phyloP scores from a whole-genome alignment of 768 basidiomycete genomes.

The Termitomyces sp. region DNA sequence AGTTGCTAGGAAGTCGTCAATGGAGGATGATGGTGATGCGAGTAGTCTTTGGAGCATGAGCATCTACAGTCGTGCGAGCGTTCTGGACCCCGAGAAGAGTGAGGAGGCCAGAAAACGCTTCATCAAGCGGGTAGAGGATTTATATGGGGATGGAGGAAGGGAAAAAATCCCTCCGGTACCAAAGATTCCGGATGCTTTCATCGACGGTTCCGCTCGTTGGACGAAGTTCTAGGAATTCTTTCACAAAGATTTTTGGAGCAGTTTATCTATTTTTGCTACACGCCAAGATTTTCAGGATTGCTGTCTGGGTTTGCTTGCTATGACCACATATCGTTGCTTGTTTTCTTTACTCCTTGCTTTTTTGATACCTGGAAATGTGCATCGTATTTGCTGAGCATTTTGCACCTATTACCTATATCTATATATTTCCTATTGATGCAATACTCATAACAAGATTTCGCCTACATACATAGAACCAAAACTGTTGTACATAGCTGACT shows the following conservation, averaged over 20 bases:
- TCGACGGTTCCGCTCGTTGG: slow-evolving; percentile 20
- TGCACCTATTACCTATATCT: not conserved
- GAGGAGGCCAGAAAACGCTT: slow-evolving; percentile 46
- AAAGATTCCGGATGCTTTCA: slow-evolving; percentile 32
- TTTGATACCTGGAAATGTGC: slow-evolving; percentile 3
- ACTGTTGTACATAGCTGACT: not conserved
- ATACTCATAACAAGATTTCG: not conserved
- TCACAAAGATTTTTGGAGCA: slow-evolving; percentile 6
- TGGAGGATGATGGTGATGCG: slow-evolving; percentile 25
- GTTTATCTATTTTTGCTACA: not conserved
- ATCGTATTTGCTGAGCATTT: slow-evolving; percentile 10
- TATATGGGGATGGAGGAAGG: slow-evolving; percentile 40
- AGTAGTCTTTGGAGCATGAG: slow-evolving; percentile 42
- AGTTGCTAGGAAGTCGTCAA: slow-evolving; percentile 17
- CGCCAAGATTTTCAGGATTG: not conserved
- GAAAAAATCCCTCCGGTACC: slow-evolving; percentile 45
- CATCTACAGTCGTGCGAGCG: slow-evolving; percentile 48
- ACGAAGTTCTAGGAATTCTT: slow-evolving; percentile 26
- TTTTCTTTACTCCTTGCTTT: not conserved
- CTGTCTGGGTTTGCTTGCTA: slow-evolving; percentile 4
- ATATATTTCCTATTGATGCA: not conserved
- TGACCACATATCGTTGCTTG: not conserved
- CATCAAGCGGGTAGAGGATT: slow-evolving; percentile 47
- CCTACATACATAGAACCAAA: not conserved
- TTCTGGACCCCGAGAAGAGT: slow-evolving; percentile 53